Evolutionary conservation across 176 grass and related monocot genomes (phyloP), one percentile per base, ranked within the genome.

Genomic region (Melocanna baccifera): DNA sequence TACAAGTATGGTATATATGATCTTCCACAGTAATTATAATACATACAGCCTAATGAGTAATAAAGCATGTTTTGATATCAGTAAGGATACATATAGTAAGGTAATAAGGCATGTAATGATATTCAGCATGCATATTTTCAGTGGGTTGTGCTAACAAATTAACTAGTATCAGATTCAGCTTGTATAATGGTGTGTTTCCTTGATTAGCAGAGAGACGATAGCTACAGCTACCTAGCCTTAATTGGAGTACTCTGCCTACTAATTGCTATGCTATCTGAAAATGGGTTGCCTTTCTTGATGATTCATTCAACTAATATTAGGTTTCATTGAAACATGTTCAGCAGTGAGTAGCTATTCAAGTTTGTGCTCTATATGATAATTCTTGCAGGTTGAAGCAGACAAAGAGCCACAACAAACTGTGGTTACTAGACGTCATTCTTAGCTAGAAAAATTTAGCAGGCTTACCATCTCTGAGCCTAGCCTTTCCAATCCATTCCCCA

Each of bases 401-500:
- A 64, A 71, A 58, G 16, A n/a, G 0, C 12, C 1, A 5, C 3
- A 85, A 37, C 10, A 18, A 29, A 58, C 9, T 26, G 9, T 36
- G 20, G 19, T 58, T 58, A 7, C 4, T 8, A 2, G 28, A 39
- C 8, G 80, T 36, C 67, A 72, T 40, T 77, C 28, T 82, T 13
- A 62, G 78, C 51, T 12, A 6, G 39, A 63, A 36, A 34, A 82
- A 65, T 1, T 66, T 18, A 76, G 51, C 25, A 4, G 34, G 53
- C 45, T 78, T 84, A 98, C 96, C 96, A 96, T 56, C 94, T 96
- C 53, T 98, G 96, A 78, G 93, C 96, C 75, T 96, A 93, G 26
- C 96, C 96, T 88, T 92, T 91, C 91, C 93, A 96, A 77, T 92
- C 63, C 1, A 87, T 71, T 73, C 91, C 96, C 96, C 91, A 94